Evolutionary conservation across 768 basidiomycete species (phyloP).

Genomic region (Phallus indusiatus): DNA sequence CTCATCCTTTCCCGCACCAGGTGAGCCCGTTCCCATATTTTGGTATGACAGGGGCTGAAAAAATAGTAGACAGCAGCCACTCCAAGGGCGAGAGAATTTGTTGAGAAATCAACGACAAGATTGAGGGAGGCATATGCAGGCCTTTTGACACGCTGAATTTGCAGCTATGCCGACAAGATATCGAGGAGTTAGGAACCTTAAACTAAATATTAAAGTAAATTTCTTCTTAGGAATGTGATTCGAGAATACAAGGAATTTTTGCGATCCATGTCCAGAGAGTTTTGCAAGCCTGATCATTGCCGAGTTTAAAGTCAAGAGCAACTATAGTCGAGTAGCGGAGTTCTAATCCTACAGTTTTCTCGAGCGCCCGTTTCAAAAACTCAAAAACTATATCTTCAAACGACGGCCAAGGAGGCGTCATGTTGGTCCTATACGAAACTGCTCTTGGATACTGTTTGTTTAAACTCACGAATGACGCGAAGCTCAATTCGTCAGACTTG

Average conservation of each 20-base stretch:
- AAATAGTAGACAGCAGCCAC: slow-evolving; percentile 6
- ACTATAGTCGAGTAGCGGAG: background rate
- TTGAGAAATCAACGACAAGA: slow-evolving; percentile 3
- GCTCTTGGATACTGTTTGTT: slow-evolving; percentile 96
- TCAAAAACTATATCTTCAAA: background rate
- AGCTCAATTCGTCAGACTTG: slow-evolving; percentile 76
- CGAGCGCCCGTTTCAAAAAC: background rate
- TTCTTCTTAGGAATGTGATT: too few relatives aligned
- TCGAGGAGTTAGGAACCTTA: too few relatives aligned
- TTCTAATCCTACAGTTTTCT: background rate
- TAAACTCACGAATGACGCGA: slow-evolving; percentile 85
- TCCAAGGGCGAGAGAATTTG: background rate
- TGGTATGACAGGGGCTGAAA: background rate
- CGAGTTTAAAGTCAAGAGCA: too few relatives aligned
- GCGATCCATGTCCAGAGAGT: too few relatives aligned
- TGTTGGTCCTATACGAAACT: slow-evolving; percentile 97
- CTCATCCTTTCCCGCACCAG: slow-evolving; percentile 9
- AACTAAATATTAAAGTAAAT: too few relatives aligned
- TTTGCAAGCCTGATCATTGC: too few relatives aligned
- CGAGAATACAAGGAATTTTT: too few relatives aligned
- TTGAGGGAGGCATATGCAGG: slow-evolving; percentile 9
- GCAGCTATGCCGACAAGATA: too few relatives aligned
- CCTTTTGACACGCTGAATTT: background rate
- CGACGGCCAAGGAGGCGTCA: slow-evolving; percentile 24
- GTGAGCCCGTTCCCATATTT: background rate